Conservation (phyloP, 2,329 filamentous ascomycete genomes). For the Pseudopyrenochaeta lycopersici region DNA sequence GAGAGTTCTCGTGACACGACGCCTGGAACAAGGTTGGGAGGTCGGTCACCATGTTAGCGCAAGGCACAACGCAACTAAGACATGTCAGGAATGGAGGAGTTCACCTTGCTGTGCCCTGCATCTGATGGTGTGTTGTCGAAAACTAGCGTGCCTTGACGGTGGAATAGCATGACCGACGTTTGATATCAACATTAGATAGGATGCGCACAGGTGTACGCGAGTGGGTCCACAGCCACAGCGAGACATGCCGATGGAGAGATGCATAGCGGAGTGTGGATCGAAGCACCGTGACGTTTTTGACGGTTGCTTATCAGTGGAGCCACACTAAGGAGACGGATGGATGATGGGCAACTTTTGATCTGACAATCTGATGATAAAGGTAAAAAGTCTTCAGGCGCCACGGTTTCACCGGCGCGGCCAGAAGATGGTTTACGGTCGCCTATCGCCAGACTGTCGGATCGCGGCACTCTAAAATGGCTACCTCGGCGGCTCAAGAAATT, state of each 20-base stretch:
- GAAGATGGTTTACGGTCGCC: neutral
- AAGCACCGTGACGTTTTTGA: conserved; percentile 16
- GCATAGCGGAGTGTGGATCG: conserved; percentile 13
- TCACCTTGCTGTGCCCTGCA: neutral
- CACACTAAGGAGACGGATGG: conserved; percentile 9
- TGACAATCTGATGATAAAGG: conserved; percentile 16
- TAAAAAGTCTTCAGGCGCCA: neutral
- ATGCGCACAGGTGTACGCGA: neutral
- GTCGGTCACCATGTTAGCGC: conserved; percentile 8
- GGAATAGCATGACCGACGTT: neutral
- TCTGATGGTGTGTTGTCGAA: neutral
- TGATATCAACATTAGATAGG: neutral
- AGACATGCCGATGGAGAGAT: neutral
- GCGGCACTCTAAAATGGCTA: conserved; percentile 1
- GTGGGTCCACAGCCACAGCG: neutral
- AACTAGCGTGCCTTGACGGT: neutral
- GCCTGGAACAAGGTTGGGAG: neutral
- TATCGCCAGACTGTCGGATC: neutral
- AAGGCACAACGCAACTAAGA: conserved; percentile 4
- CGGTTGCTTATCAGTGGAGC: conserved; percentile 27
- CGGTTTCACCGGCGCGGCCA: neutral
- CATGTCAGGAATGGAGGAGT: neutral
- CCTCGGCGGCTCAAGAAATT: neutral
- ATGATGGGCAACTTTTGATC: conserved; percentile 10
- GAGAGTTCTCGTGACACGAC: neutral